These are phyloP conservation scores for Selaginella tamariscina DNA, from an alignment of 75 land plant species.

Conservation along the genomic window DNA sequence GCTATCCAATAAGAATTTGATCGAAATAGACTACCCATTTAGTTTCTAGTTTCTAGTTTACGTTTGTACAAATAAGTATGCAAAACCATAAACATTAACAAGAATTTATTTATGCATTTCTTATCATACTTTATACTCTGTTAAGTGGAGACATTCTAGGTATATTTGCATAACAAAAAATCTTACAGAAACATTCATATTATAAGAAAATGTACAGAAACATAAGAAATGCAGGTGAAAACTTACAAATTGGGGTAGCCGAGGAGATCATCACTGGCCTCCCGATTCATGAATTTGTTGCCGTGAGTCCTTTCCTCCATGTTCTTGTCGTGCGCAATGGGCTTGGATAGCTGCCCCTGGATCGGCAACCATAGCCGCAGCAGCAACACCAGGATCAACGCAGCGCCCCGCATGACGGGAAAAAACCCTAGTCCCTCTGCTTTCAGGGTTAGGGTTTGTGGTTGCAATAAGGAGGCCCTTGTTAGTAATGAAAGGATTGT, in stretches of 20 bases:
- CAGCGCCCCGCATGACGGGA: background rate
- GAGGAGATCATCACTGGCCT: conserved; percentile 46
- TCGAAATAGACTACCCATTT: too few relatives aligned
- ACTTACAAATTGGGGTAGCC: conserved; percentile 45
- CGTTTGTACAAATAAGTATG: too few relatives aligned
- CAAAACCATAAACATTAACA: too few relatives aligned
- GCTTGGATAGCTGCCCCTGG: background rate
- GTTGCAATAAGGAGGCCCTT: too few relatives aligned
- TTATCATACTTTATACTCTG: too few relatives aligned
- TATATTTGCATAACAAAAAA: too few relatives aligned
- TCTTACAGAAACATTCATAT: background rate
- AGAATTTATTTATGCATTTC: too few relatives aligned
- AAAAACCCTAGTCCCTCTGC: background rate
- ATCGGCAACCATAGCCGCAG: background rate
- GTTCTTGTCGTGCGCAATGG: background rate
- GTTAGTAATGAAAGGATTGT: too few relatives aligned
- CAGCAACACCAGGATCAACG: background rate
- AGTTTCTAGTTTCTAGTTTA: too few relatives aligned
- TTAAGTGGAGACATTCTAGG: too few relatives aligned
- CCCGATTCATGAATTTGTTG: conserved; percentile 54
- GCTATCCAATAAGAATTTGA: too few relatives aligned
- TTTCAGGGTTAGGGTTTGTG: too few relatives aligned
- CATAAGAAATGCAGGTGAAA: conserved; percentile 1
- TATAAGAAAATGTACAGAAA: background rate
- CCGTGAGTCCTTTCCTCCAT: conserved; percentile 17